Base-by-base conservation (phyloP, 202 grass and related monocot species). In the Zizania palustris region DNA sequence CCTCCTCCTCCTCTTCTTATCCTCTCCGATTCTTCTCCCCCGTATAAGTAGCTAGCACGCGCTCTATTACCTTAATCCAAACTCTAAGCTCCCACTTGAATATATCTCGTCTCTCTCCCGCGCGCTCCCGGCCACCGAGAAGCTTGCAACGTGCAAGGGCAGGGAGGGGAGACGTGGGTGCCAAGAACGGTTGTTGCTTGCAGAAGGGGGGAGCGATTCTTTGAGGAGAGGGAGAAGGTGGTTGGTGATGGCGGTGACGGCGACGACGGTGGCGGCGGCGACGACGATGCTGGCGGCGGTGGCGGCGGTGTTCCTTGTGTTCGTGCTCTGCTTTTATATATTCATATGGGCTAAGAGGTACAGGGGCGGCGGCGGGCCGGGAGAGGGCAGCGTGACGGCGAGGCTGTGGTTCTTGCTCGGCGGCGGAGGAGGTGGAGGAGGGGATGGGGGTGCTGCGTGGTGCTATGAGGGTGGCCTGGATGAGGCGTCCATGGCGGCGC, bases 291-390 rank as follows among this genome's bases (percentile, higher is more conserved):
- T 90, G 44, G 79, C 83, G 20, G 85, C 81, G 3, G 69, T 81
- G 35, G 42, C 81, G 43, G 66, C 83, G 14, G 63, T 97, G 35
- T 93, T 93, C 75, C 51, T 97, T 42, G 39, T 89, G 33, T 73
- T 89, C 70, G 56, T 93, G 15, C 91, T 97, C 77, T 85, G 89
- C 65, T 84, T 93, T 59, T 89, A 91, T 66, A 35, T 97, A 48
- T 91, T 87, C 71, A 72, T 97, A 67, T 93, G 85, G 67, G 74
- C 83, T 45, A 97, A 80, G 81, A 67, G 78, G 9, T 83, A 90
- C 78, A 7, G 73, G 3, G 77, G 63, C 1, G 71, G 58, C 39
- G 0, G 15, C 22, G 28, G 71, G 18, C 45, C 84, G 6, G 12
- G 66, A 7, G 65, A 73, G 3, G 55, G 37, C 6, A 76, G 71